phyloP scores from a whole-genome alignment of 805 yeast genomes.

The Sugiyamaella smithiae region DNA sequence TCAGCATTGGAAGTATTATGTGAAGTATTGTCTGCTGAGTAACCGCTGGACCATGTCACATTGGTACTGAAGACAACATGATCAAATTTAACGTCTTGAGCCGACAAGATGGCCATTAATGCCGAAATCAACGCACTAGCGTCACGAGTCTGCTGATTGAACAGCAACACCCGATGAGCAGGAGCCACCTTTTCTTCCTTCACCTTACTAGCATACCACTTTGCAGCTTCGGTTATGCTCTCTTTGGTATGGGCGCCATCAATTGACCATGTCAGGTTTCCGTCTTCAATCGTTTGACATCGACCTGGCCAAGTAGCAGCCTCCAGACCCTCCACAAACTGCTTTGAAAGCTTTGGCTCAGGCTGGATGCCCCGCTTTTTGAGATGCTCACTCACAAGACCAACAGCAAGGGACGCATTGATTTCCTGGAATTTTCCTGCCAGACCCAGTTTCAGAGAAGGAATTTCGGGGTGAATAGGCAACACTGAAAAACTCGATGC shows the following conservation, averaged over 20 bases:
- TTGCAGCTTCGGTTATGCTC: conserved; percentile 75
- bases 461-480: conserved; percentile 39
- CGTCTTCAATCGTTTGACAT: conserved; percentile 64
- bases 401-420: conserved; percentile 87
- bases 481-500: conserved; percentile 51
- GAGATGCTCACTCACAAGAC: conserved; percentile 63
- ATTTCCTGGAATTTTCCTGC: conserved; percentile 76
- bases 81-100: conserved; percentile 51
- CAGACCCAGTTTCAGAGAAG: conserved; percentile 30
- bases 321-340: conserved; percentile 52
- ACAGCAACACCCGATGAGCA: conserved; percentile 53
- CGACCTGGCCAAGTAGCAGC: conserved; percentile 91
- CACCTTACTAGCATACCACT: conserved; percentile 56
- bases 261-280: conserved; percentile 66
- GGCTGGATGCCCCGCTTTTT: conserved; percentile 39
- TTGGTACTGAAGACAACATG: conserved; percentile 85
- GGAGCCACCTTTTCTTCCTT: conserved; percentile 17
- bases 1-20: conserved; percentile 76
- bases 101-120: conserved; percentile 38
- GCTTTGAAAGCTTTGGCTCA: conserved; percentile 21
- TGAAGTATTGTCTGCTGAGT: conserved; percentile 73
- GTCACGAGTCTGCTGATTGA: conserved; percentile 94
- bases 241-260: conserved; percentile 98
- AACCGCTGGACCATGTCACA: conserved; percentile 87
- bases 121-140: conserved; percentile 60